Percentiles rank a stretch among this genome's conserved stretches.
Conservation (phyloP, 108 stramenopile species). For the Pseudonitzschia delicatissima region DNA sequence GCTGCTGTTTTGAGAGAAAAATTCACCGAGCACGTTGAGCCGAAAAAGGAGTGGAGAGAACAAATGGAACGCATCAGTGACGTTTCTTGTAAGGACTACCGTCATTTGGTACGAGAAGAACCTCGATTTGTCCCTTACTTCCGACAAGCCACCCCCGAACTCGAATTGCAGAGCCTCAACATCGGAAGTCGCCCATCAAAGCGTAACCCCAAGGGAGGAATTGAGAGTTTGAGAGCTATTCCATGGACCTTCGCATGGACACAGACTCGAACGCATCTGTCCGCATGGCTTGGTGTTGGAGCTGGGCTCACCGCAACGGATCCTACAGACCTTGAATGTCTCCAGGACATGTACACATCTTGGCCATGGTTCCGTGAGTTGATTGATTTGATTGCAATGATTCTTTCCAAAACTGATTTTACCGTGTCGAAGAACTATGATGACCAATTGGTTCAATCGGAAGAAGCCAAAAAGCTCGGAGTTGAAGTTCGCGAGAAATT, state of each 20-base stretch:
- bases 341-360: constrained; percentile 88
- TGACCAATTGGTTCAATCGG: constrained; percentile 68
- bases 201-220: constrained; percentile 94
- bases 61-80: constrained; percentile 85
- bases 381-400: constrained; percentile 93
- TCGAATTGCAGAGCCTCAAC: constrained; percentile 88
- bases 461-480: constrained; percentile 64
- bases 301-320: constrained; percentile 63
- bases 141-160: constrained; percentile 95
- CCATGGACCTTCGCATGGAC: constrained; percentile 99
- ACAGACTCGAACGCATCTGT: constrained; percentile 91
- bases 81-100: constrained; percentile 78
- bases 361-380: constrained; percentile 96
- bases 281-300: constrained; percentile 97
- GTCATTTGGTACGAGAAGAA: constrained; percentile 82
- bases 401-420: constrained; percentile 92
- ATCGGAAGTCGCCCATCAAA: constrained; percentile 95
- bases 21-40: constrained; percentile 70
- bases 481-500: constrained; percentile 79
- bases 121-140: constrained; percentile 96
- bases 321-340: constrained; percentile 42
- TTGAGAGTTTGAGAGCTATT: constrained; percentile 94
- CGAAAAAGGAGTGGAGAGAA: constrained; percentile 70
- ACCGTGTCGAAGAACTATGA: constrained; percentile 93
- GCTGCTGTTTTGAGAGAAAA: constrained; percentile 88